Evolutionary conservation across 495 filamentous ascomycete genomes (phyloP).

Genomic region (Annulohypoxylon stygium): DNA sequence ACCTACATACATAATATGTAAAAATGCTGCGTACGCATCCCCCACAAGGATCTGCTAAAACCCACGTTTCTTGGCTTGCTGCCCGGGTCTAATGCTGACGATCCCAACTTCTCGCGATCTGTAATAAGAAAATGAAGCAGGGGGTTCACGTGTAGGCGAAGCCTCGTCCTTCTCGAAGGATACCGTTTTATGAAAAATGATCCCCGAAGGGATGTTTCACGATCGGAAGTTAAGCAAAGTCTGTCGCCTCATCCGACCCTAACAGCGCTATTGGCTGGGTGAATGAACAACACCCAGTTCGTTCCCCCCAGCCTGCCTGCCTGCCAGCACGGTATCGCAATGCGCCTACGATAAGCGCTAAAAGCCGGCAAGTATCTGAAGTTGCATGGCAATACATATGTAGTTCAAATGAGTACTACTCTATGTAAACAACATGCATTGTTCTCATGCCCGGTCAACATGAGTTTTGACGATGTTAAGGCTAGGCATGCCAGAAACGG

Average conservation of each 20-base stretch:
- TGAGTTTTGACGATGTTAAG: conserved; percentile 18
- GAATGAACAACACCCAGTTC: conserved; percentile 6
- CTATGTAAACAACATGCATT: conserved; percentile 25
- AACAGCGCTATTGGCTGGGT: conserved; percentile 12
- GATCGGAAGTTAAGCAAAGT: conserved; percentile 13
- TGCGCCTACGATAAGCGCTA: not conserved
- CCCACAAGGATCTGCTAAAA: conserved; percentile 29
- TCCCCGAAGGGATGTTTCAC: conserved; percentile 9
- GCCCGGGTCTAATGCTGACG: conserved; percentile 15
- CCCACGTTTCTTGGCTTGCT: conserved; percentile 29
- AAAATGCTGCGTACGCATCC: not conserved
- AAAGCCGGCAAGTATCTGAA: conserved; percentile 17
- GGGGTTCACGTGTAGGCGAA: conserved; percentile 26
- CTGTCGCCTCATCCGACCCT: conserved; percentile 31
- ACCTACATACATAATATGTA: not conserved
- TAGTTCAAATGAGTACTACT: not conserved
- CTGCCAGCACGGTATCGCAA: not conserved
- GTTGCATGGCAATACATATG: conserved; percentile 18
- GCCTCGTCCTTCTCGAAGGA: conserved; percentile 27
- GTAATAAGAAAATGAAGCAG: conserved; percentile 27
- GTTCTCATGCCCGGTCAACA: conserved; percentile 25
- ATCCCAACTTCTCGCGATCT: conserved; percentile 25
- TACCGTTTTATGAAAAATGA: conserved; percentile 24
- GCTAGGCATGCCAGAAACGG: conserved; percentile 18
- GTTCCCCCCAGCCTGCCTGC: too few species aligned